A percentile compares a stretch with the other conserved stretches of the same genome.
Conservation (phyloP, 495 filamentous ascomycete genomes). For the Hypoxylon lienhwacheense region DNA sequence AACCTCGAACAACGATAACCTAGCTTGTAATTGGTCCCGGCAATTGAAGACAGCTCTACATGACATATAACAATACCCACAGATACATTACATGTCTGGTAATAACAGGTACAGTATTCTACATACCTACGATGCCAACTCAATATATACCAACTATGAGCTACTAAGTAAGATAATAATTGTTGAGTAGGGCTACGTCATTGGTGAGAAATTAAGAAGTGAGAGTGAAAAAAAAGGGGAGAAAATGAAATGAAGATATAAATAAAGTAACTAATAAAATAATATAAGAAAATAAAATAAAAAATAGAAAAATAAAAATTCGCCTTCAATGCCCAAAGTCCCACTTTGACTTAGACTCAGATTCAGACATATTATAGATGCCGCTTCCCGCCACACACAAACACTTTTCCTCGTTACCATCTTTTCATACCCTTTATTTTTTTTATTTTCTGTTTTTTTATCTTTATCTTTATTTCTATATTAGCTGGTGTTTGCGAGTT, state of each 20-base stretch:
- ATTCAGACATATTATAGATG: slow-evolving; percentile 24
- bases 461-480: background rate
- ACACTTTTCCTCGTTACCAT: slow-evolving; percentile 1
- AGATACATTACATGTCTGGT: no score
- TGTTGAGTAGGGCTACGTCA: slow-evolving; percentile 27
- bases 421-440: slow-evolving; percentile 4
- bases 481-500: slow-evolving; percentile 12
- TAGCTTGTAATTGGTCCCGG: slow-evolving; percentile 14
- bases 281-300: background rate
- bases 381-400: slow-evolving; percentile 31
- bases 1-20: slow-evolving; percentile 12
- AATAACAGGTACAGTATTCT: no score
- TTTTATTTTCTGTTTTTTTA: no score
- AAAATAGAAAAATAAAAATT: slow-evolving; percentile 1
- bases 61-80: background rate
- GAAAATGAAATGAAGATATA: no score
- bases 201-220: slow-evolving; percentile 20
- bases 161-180: slow-evolving; percentile 16
- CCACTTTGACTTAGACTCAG: slow-evolving; percentile 20
- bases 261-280: no score
- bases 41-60: slow-evolving; percentile 11
- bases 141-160: no score
- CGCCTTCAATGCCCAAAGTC: slow-evolving; percentile 24
- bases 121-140: no score
- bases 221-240: slow-evolving; percentile 1